A percentile compares a stretch with the other conserved stretches of the same genome.
These are phyloP conservation scores for Cytospora leucostoma DNA, from an alignment of 2,329 filamentous ascomycete genomes.

Conservation along the genomic window DNA sequence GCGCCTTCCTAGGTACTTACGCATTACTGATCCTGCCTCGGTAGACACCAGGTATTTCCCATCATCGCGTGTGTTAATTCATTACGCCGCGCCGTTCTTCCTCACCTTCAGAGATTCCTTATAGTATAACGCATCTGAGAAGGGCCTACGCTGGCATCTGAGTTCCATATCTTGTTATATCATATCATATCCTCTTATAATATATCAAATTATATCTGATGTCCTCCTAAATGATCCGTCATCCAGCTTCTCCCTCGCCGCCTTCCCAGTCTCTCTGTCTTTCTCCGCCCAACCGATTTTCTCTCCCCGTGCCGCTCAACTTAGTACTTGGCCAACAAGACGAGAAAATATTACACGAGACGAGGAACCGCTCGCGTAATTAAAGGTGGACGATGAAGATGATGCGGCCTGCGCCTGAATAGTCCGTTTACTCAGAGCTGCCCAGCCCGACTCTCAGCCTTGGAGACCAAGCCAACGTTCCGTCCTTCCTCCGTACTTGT, in stretches of 20 bases:
- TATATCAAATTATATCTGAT: not conserved
- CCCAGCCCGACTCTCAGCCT: not conserved
- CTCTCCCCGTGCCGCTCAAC: not conserved
- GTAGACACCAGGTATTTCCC: no score
- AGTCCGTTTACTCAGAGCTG: not conserved
- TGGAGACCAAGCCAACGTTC: constrained; percentile 1
- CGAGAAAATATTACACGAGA: not conserved
- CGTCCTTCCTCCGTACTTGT: not conserved
- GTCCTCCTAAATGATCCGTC: not conserved
- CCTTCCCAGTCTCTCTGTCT: not conserved
- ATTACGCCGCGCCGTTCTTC: no score
- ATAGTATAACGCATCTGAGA: not conserved
- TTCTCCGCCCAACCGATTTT: not conserved
- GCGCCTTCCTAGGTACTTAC: no score
- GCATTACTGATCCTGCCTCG: no score
- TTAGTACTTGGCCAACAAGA: not conserved
- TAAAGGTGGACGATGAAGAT: not conserved
- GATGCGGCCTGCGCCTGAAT: constrained; percentile 1
- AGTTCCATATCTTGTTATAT: not conserved
- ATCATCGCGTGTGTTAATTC: no score
- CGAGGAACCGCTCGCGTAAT: not conserved
- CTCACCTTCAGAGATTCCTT: no score
- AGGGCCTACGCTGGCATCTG: not conserved
- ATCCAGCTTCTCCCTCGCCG: not conserved
- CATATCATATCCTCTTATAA: not conserved